Evolutionary conservation across 2,329 filamentous ascomycete species (phyloP), one percentile per base, ranked within the genome.

Genomic region (Pyrenophora graminea): DNA sequence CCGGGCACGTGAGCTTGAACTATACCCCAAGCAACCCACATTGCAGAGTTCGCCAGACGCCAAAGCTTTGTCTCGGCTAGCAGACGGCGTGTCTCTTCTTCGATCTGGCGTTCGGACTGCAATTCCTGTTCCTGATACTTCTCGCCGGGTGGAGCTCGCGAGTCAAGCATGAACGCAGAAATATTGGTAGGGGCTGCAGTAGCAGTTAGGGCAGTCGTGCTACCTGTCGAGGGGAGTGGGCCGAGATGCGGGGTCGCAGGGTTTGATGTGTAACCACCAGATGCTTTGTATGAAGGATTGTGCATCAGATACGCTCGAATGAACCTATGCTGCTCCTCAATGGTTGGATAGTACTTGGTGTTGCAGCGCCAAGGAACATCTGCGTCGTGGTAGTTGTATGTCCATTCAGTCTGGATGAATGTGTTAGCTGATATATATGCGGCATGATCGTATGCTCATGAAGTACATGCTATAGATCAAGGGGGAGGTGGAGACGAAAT

Each of bases 11-110:
- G 92, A 40, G 94, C 93, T 75, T 99, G 94, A 44, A 99, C 89
- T 55, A 97, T 90, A 19, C 94, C 94, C 94, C 94, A 99, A 1
- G 91, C 90, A 19, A 95, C 85, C 94, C 94, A 99, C 75, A 89
- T 85, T 2, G 90, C 91, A 31, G 88, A 91, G 74, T 94, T 96
- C 33, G 91, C 90, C 0, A 90, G 79, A 3, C 94, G 85, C 94
- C 94, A 99, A 39, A 96, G 79, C 13, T 85, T 80, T 2, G 90
- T 86, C 75, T 97, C 91, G 34, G 87, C 83, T 67, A 94, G 78
- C 23, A 99, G 79, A 44, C 85, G 82, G 41, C 84, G 79, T 5
- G 95, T 81, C 63, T 88, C 84, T 32, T 79, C 74, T 45, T 96
- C 90, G 4, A 82, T 79, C 18, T 83, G 78, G 6, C 79, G 79